These are phyloP conservation scores for Arxiozyma slooffiae DNA, from an alignment of 1,139 yeast genomes.

Conservation along the genomic window DNA sequence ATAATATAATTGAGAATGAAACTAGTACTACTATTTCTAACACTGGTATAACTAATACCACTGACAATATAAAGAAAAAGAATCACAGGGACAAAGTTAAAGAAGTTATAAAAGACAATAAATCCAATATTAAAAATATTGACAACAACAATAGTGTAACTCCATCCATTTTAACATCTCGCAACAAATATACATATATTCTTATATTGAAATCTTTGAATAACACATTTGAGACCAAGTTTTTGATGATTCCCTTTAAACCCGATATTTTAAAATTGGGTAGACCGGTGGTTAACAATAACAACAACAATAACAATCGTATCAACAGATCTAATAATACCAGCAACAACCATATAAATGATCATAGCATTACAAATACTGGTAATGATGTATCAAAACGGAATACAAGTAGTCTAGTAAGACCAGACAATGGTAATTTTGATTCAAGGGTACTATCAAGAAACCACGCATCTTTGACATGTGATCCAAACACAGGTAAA, in stretches of 20 bases:
- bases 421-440: slow-evolving; percentile 68
- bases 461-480: slow-evolving; percentile 85
- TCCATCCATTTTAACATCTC: slow-evolving; percentile 14
- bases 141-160: slow-evolving; percentile 1
- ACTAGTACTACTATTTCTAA: no score
- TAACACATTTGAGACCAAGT: slow-evolving; percentile 73
- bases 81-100: background rate
- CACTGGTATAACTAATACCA: background rate
- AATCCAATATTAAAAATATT: background rate
- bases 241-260: slow-evolving; percentile 63
- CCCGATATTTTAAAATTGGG: slow-evolving; percentile 87
- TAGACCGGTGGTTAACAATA: slow-evolving; percentile 54
- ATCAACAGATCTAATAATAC: slow-evolving; percentile 3
- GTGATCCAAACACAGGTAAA: slow-evolving; percentile 56
- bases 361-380: slow-evolving; percentile 7
- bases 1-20: background rate
- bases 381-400: slow-evolving; percentile 5
- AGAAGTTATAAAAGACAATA: background rate
- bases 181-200: slow-evolving; percentile 34
- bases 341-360: background rate
- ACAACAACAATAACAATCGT: slow-evolving; percentile 20
- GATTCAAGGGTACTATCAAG: slow-evolving; percentile 89
- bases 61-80: background rate
- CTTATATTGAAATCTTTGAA: slow-evolving; percentile 67
- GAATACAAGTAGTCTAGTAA: slow-evolving; percentile 10